Evolutionary conservation across 805 yeast genomes (phyloP).

Genomic region (Barnettozyma pratensis): DNA sequence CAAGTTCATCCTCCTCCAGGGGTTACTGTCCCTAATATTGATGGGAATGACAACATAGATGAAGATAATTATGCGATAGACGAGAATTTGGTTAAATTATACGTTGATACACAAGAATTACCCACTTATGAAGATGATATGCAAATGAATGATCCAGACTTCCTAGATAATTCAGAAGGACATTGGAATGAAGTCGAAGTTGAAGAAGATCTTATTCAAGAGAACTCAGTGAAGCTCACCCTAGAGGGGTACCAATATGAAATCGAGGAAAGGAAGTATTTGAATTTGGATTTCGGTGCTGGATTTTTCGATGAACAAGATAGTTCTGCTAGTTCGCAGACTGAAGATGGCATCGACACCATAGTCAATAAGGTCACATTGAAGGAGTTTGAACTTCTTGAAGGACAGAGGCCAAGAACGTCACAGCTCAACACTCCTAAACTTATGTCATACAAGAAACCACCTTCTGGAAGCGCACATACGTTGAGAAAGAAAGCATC

Average conservation of each 20-base stretch:
- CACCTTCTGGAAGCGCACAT: background rate
- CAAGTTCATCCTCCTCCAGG: too few relatives aligned
- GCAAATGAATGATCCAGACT: too few relatives aligned
- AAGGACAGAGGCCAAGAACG: background rate
- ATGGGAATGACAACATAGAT: too few relatives aligned
- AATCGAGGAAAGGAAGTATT: background rate
- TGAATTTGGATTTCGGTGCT: background rate
- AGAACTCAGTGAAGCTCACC: too few relatives aligned
- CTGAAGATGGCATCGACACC: slow-evolving; percentile 9
- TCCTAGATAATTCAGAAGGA: too few relatives aligned
- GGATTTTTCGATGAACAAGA: background rate
- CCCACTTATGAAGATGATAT: too few relatives aligned
- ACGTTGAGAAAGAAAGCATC: background rate
- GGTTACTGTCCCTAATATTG: too few relatives aligned
- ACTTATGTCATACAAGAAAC: background rate
- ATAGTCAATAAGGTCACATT: background rate
- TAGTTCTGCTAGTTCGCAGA: slow-evolving; percentile 3
- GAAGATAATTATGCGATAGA: too few relatives aligned
- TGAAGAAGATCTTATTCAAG: too few relatives aligned
- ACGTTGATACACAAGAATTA: too few relatives aligned
- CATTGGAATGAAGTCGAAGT: too few relatives aligned
- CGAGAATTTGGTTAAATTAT: too few relatives aligned
- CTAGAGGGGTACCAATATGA: background rate
- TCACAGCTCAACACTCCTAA: background rate
- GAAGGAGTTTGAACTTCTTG: slow-evolving; percentile 2